phyloP scores from a whole-genome alignment of 2,329 filamentous ascomycete species.

The Microdochium bolleyi region DNA sequence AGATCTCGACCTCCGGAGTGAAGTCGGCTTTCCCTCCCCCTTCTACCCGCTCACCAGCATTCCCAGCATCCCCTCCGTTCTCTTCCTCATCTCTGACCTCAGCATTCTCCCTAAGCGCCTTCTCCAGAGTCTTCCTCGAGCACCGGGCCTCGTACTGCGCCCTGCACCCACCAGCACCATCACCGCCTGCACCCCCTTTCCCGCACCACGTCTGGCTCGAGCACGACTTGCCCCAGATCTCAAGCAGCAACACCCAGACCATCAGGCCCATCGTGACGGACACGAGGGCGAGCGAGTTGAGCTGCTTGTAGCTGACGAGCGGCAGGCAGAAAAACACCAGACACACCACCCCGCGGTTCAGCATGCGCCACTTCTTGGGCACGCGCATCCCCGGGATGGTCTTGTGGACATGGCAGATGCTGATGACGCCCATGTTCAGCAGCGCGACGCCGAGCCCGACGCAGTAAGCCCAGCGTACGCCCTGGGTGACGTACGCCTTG shows the following conservation, averaged over 20 bases:
- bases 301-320: slow-evolving; percentile 28
- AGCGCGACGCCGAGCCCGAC: slow-evolving; percentile 50
- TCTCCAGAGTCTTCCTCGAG: slow-evolving; percentile 27
- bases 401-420: slow-evolving; percentile 47
- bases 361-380: slow-evolving; percentile 40
- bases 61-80: slow-evolving; percentile 18
- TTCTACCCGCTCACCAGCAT: neutral
- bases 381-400: slow-evolving; percentile 37
- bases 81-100: slow-evolving; percentile 14
- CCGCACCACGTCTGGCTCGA: slow-evolving; percentile 21
- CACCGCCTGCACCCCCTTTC: slow-evolving; percentile 28
- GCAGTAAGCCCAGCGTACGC: slow-evolving; percentile 57
- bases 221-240: slow-evolving; percentile 41
- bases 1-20: slow-evolving; percentile 6
- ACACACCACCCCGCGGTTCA: slow-evolving; percentile 39
- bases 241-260: slow-evolving; percentile 35
- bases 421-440: slow-evolving; percentile 45
- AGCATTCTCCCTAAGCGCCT: slow-evolving; percentile 12
- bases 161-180: slow-evolving; percentile 24
- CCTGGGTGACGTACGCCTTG: slow-evolving; percentile 38
- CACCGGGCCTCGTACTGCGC: slow-evolving; percentile 33
- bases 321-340: slow-evolving; percentile 48
- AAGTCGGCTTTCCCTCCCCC: neutral
- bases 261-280: slow-evolving; percentile 34
- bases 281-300: slow-evolving; percentile 38